Evolutionary conservation across 805 yeast genomes (phyloP), one percentile per base, ranked within the genome.

Genomic region (Candida tibetensis): DNA sequence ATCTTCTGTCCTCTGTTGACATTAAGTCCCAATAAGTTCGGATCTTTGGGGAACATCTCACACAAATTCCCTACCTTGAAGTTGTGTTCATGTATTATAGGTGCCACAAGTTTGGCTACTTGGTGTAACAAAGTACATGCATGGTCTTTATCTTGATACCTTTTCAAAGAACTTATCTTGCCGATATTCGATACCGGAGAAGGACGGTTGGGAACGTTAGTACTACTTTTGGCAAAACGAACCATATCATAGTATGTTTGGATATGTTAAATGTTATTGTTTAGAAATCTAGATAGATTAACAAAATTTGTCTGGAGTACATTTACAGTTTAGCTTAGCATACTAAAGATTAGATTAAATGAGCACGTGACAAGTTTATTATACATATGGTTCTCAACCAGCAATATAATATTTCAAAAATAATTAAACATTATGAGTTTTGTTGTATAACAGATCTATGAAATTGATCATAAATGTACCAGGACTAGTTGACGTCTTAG

Each of bases 31-130:
- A 90, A 62, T 15, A 91, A 62, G 12, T 71, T 60, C 2, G 74
- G 66, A 51, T 76, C 70, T 44, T 74, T 81, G 2, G 98, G 98
- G 45, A 68, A 83, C 76, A 91, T 85, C 58, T 91, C 98, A 45
- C 84, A 76, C 12, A 91, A 57, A 0, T 74, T 63, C 0, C 79
- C 80, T 2, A 90, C 91, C 37, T 74, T 77, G 54, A 85, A 77
- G 3, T 75, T 71, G 42, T 79, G 72, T 29, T 76, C 76, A 41
- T 78, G 75, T 81, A 91, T 85, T 36, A 91, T 61, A 2, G 95
- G 96, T 2, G 90, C 81, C 10, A 85, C 93, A 22, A 72, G 60
- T 17, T 69, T 71, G 2, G 91, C 90, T 12, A 87, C 71, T 32
- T 82, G 79, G 45, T 82, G 85, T 3, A 89, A 68, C 28, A 85